Evolutionary conservation across 1,139 yeast genomes (phyloP).

Genomic region (Nakaseomyces nivariensis): DNA sequence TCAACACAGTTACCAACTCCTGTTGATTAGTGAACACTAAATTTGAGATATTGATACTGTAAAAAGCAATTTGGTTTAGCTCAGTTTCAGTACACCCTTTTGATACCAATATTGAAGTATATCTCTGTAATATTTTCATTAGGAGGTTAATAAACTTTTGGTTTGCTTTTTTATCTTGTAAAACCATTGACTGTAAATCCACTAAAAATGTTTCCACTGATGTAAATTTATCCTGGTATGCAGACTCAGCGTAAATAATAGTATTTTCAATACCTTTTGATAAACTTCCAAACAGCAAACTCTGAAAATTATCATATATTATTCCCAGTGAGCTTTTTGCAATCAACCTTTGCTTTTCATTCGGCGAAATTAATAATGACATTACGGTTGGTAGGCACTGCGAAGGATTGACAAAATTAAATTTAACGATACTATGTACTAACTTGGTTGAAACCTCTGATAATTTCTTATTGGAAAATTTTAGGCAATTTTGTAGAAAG

Average conservation of each 20-base stretch:
- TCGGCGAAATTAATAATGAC: slow-evolving; percentile 53
- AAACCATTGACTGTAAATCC: slow-evolving; percentile 12
- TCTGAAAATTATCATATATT: slow-evolving; percentile 56
- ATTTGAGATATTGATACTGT: slow-evolving; percentile 17
- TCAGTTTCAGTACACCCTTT: slow-evolving; percentile 5
- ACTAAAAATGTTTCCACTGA: slow-evolving; percentile 16
- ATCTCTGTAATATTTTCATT: slow-evolving; percentile 11
- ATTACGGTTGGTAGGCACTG: slow-evolving; percentile 57
- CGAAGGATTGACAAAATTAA: slow-evolving; percentile 71
- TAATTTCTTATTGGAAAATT: slow-evolving; percentile 34
- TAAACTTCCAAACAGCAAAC: slow-evolving; percentile 57
- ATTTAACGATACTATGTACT: slow-evolving; percentile 43
- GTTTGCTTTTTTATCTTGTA: slow-evolving; percentile 12
- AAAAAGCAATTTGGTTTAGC: slow-evolving; percentile 12
- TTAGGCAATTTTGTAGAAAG: slow-evolving; percentile 41
- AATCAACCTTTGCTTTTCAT: slow-evolving; percentile 34
- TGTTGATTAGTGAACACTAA: slow-evolving; percentile 15
- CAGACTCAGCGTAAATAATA: slow-evolving; percentile 33
- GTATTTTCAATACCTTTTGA: slow-evolving; percentile 55
- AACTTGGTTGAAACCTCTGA: slow-evolving; percentile 45
- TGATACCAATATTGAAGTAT: slow-evolving; percentile 6
- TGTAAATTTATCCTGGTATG: slow-evolving; percentile 14
- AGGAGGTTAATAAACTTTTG: slow-evolving; percentile 14
- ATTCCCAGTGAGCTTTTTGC: slow-evolving; percentile 47
- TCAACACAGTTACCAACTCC: slow-evolving; percentile 16